Evolutionary conservation across 768 basidiomycete species (phyloP).

Genomic region (Boletus tomentosulus): DNA sequence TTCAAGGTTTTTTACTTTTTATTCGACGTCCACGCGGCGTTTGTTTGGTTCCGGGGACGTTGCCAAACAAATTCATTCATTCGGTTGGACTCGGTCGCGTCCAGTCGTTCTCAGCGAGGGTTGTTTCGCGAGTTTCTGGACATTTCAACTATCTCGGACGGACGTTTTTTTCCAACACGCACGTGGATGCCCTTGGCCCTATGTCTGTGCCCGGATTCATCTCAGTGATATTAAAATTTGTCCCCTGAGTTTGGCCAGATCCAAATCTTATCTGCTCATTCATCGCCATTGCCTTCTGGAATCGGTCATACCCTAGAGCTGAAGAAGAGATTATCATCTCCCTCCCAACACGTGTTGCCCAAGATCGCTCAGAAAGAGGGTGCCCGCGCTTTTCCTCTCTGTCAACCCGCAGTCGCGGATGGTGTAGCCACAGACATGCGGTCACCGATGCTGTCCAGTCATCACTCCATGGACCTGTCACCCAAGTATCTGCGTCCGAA

Average conservation of each 20-base stretch:
- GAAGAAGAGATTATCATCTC: conserved; percentile 13
- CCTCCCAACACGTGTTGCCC: conserved; percentile 20
- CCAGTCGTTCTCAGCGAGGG: background rate
- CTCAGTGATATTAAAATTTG: background rate
- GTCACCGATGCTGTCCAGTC: background rate
- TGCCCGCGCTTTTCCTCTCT: conserved; percentile 1
- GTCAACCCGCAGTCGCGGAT: conserved; percentile 10
- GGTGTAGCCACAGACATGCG: background rate
- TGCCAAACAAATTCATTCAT: conserved; percentile 11
- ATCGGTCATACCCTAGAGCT: conserved; percentile 14
- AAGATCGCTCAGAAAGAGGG: conserved; percentile 16
- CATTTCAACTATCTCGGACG: background rate
- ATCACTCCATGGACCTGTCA: background rate
- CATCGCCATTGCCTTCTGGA: conserved; percentile 8
- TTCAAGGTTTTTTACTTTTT: background rate
- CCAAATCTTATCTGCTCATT: conserved; percentile 20
- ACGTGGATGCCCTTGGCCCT: conserved; percentile 20
- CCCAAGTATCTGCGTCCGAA: background rate
- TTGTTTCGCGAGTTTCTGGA: background rate
- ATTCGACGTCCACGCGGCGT: conserved; percentile 3
- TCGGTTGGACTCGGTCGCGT: background rate
- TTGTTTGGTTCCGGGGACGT: conserved; percentile 14
- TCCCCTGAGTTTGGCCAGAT: conserved; percentile 12
- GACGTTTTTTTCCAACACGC: background rate
- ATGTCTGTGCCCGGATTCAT: background rate